phyloP scores from a whole-genome alignment of 1,284 basidiomycete genomes.

The Trichosporon asahii region DNA sequence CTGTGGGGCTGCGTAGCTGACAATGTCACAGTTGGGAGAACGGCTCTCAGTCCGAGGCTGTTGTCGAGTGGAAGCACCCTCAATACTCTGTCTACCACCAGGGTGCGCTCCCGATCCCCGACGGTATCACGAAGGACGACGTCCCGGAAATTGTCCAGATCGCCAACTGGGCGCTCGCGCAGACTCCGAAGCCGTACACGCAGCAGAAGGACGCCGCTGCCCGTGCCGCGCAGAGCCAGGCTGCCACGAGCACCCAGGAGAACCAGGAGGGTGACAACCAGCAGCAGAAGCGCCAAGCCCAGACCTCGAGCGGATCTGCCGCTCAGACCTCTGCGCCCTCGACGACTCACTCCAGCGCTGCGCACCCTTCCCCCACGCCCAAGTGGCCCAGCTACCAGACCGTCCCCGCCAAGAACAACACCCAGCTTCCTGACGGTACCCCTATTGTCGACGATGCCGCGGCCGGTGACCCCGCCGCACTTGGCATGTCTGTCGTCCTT shows the following conservation, averaged over 20 bases:
- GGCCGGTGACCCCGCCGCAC: conserved; percentile 74
- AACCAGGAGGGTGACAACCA: not conserved
- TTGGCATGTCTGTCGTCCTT: conserved; percentile 73
- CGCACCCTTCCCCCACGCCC: not conserved
- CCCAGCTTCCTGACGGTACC: conserved; percentile 16
- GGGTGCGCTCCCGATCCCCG: conserved; percentile 32
- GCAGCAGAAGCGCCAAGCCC: conserved; percentile 15
- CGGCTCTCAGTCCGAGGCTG: conserved; percentile 69
- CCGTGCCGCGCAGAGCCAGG: not conserved
- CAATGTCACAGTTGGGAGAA: conserved; percentile 69
- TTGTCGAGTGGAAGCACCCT: conserved; percentile 66
- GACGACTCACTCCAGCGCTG: not conserved
- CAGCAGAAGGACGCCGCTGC: not conserved
- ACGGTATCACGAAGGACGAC: conserved; percentile 53
- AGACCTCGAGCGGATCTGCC: not conserved
- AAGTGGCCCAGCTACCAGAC: not conserved
- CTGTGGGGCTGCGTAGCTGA: not conserved
- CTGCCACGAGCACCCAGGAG: not conserved
- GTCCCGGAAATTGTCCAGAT: conserved; percentile 57
- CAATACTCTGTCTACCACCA: conserved; percentile 58
- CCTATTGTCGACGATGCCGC: conserved; percentile 57
- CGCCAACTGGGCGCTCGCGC: conserved; percentile 52
- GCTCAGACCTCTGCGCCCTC: not conserved
- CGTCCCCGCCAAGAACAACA: conserved; percentile 15
- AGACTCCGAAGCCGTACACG: conserved; percentile 29